These are phyloP conservation scores for Dactylellina parvicollis DNA, from an alignment of 2,329 filamentous ascomycete genomes.

Conservation along the genomic window DNA sequence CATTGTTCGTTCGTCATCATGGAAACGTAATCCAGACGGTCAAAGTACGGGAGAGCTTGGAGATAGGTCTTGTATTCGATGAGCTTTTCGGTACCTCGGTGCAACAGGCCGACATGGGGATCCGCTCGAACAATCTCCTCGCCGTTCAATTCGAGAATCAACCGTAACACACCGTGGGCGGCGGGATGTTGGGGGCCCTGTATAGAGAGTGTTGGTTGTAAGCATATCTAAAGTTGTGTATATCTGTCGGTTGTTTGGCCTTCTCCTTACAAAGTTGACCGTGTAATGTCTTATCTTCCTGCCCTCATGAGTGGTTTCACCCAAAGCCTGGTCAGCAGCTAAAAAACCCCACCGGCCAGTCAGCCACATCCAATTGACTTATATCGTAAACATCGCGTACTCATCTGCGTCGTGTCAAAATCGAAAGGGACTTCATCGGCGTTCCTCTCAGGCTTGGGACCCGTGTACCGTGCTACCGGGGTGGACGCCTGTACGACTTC, in stretches of 20 bases:
- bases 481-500: conserved; percentile 35
- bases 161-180: conserved; percentile 94
- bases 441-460: conserved; percentile 16
- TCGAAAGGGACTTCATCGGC: conserved; percentile 49
- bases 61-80: conserved; percentile 99
- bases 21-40: conserved; percentile 97
- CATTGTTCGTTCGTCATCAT: conserved; percentile 99
- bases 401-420: conserved; percentile 61
- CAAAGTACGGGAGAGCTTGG: conserved; percentile 97
- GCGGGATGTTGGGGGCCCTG: conserved; percentile 93
- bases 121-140: conserved; percentile 97
- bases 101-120: conserved; percentile 94
- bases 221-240: background rate
- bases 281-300: conserved; percentile 99
- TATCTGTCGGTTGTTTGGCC: background rate
- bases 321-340: conserved; percentile 58
- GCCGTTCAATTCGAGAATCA: conserved; percentile 97
- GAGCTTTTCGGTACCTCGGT: conserved; percentile 98
- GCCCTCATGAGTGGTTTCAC: conserved; percentile 65
- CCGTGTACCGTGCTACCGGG: conserved; percentile 39
- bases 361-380: conserved; percentile 61
- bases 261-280: conserved; percentile 78
- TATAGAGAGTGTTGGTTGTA: conserved; percentile 8
- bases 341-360: conserved; percentile 59
- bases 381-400: conserved; percentile 63